phyloP scores from a whole-genome alignment of 441 rosid species.

The Populus trichocarpa region DNA sequence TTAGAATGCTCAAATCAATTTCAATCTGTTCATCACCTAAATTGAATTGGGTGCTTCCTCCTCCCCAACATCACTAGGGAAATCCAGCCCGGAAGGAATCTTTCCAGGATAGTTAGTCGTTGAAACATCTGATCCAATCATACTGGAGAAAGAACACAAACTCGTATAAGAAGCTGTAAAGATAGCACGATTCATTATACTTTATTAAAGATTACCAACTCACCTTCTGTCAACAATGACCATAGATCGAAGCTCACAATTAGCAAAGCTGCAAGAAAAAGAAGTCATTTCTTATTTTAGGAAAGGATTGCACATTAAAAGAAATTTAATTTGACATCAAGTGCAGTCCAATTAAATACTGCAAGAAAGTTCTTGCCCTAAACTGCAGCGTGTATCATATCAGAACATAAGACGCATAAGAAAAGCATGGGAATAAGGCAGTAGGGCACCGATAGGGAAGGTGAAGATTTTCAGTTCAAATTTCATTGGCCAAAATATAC shows the following conservation, averaged over 20 bases:
- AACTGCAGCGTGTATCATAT: not conserved
- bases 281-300: conserved; percentile 14
- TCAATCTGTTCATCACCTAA: not conserved
- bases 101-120: conserved; percentile 75
- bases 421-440: not conserved
- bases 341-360: not conserved
- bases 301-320: not conserved
- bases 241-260: conserved; percentile 93
- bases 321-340: not conserved
- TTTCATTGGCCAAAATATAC: not conserved
- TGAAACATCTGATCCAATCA: conserved; percentile 59
- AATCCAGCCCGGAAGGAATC: conserved; percentile 59
- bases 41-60: conserved; percentile 25
- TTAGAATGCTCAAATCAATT: not conserved
- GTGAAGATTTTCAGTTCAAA: not conserved
- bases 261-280: conserved; percentile 61
- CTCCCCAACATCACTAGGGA: conserved; percentile 42
- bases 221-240: conserved; percentile 76
- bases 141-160: conserved; percentile 37
- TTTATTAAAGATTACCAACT: conserved; percentile 12
- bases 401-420: not conserved
- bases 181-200: not conserved
- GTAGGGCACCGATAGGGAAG: not conserved
- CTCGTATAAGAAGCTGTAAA: not conserved
- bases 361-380: not conserved